These are phyloP conservation scores for Zygotorulaspora mrakii DNA, from an alignment of 1,139 yeast genomes.

Conservation along the genomic window DNA sequence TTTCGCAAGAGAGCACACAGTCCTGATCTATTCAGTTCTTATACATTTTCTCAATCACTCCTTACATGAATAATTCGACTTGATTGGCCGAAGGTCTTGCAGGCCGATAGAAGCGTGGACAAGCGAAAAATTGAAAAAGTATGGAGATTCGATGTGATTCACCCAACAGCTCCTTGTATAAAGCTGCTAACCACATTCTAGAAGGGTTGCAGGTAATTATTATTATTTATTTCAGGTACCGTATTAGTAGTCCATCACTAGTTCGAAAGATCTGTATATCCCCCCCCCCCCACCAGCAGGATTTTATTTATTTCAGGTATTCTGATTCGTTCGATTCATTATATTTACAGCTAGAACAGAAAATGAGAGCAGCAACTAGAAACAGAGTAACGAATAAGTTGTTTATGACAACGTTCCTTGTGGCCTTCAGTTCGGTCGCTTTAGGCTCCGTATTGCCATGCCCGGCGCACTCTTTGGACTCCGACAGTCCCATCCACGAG, in stretches of 20 bases:
- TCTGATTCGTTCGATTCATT: not conserved
- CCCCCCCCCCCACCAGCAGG: no score
- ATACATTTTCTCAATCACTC: no score
- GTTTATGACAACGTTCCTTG: constrained; percentile 40
- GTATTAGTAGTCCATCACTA: no score
- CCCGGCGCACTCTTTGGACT: constrained; percentile 42
- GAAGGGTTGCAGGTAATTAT: no score
- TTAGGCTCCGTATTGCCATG: constrained; percentile 41
- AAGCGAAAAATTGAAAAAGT: not conserved
- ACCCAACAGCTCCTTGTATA: no score
- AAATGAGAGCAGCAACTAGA: constrained; percentile 39
- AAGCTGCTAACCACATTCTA: no score
- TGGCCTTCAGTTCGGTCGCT: constrained; percentile 42
- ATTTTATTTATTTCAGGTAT: not conserved
- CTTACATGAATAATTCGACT: not conserved
- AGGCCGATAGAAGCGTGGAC: constrained; percentile 4
- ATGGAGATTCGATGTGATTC: not conserved
- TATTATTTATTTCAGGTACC: no score
- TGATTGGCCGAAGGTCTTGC: constrained; percentile 1
- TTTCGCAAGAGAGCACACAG: no score
- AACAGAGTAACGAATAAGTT: constrained; percentile 39
- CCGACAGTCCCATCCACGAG: constrained; percentile 33
- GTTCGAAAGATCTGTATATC: no score
- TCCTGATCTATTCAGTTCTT: no score
- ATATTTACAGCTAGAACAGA: not conserved